Percentiles rank a stretch among this genome's conserved stretches.
phyloP scores from a whole-genome alignment of 1,139 yeast genomes.

The Taphrina populina region DNA sequence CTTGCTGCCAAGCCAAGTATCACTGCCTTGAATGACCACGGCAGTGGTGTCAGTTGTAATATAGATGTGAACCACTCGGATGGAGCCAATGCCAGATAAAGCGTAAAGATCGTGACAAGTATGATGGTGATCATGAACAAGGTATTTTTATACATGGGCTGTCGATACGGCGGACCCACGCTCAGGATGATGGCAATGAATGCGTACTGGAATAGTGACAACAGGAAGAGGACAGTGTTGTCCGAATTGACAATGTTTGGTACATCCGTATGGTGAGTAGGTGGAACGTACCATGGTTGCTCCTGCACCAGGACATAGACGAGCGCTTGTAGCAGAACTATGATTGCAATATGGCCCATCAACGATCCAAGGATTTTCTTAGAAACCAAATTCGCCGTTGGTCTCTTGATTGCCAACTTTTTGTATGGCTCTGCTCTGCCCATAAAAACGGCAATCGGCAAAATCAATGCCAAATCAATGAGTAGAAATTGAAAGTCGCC shows the following conservation, averaged over 20 bases:
- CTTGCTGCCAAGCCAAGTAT: slow-evolving; percentile 52
- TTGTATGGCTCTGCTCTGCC: slow-evolving; percentile 89
- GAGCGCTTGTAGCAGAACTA: slow-evolving; percentile 62
- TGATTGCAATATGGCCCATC: slow-evolving; percentile 64
- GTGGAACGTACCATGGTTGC: slow-evolving; percentile 71
- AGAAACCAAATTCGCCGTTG: slow-evolving; percentile 90
- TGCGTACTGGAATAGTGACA: slow-evolving; percentile 85
- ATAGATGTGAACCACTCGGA: slow-evolving; percentile 36
- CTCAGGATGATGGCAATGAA: slow-evolving; percentile 77
- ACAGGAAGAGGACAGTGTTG: slow-evolving; percentile 77
- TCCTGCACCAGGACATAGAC: slow-evolving; percentile 63
- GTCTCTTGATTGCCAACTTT: slow-evolving; percentile 65
- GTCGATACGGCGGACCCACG: slow-evolving; percentile 93
- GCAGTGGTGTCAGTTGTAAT: slow-evolving; percentile 64
- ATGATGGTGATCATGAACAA: slow-evolving; percentile 70
- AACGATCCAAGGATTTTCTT: slow-evolving; percentile 81
- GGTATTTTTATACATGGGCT: slow-evolving; percentile 62
- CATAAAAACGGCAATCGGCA: slow-evolving; percentile 93
- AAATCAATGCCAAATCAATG: slow-evolving; percentile 83
- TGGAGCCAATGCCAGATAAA: slow-evolving; percentile 37
- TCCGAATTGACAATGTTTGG: slow-evolving; percentile 84
- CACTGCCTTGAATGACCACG: slow-evolving; percentile 53
- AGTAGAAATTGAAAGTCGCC: slow-evolving; percentile 97
- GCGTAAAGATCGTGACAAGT: slow-evolving; percentile 47
- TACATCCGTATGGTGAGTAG: slow-evolving; percentile 52